Percentiles rank a stretch among this genome's conserved stretches.
Conservation (phyloP, 176 grass and related monocot genomes). For the Elymus sibiricus region DNA sequence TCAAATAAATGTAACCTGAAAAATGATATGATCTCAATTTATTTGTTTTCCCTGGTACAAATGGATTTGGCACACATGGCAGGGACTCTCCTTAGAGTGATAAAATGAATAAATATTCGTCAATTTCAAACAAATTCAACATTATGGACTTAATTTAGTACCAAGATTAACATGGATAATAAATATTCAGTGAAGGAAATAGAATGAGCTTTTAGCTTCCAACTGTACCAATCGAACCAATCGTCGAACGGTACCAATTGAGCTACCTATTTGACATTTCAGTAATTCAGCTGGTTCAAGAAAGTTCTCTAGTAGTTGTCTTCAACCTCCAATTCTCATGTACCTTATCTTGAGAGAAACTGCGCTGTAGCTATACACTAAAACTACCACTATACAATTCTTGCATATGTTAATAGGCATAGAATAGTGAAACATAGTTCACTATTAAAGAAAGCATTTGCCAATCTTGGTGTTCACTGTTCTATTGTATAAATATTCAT, state of each 20-base stretch:
- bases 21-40: no score
- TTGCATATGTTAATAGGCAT: not conserved
- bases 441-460: not conserved
- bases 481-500: not conserved
- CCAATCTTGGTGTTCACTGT: not conserved
- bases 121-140: no score
- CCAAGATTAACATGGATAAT: no score
- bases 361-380: not conserved
- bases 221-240: not conserved
- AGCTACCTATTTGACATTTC: not conserved
- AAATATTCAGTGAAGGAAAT: no score
- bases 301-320: not conserved
- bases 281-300: not conserved
- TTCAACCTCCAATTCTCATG: not conserved
- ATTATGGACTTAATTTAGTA: not conserved
- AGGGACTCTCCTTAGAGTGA: no score
- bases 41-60: no score
- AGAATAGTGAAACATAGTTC: not conserved
- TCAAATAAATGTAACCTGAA: no score
- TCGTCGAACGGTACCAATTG: not conserved
- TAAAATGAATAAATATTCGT: no score
- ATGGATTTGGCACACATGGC: no score
- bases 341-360: not conserved
- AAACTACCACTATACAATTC: not conserved
- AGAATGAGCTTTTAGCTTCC: not conserved